Conservation (phyloP, 2,329 filamentous ascomycete species). For the Pyricularia sp. region DNA sequence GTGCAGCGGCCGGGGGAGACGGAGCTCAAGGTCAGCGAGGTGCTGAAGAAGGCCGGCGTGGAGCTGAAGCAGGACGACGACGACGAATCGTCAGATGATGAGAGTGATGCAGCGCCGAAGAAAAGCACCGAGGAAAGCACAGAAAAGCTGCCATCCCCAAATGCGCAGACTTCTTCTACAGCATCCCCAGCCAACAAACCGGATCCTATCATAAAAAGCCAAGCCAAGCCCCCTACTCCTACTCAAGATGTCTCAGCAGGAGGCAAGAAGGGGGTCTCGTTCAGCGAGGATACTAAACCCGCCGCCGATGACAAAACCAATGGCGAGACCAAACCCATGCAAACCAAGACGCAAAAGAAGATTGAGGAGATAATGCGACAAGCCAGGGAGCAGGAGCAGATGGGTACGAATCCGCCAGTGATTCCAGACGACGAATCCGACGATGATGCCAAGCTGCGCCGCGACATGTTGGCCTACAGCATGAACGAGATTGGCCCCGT, state of each 20-base stretch:
- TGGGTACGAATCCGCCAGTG: conserved; percentile 38
- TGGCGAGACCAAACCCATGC: conserved; percentile 21
- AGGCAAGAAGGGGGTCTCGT: conserved; percentile 52
- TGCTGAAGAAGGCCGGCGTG: conserved; percentile 68
- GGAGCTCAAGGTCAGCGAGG: conserved; percentile 59
- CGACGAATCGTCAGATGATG: conserved; percentile 19
- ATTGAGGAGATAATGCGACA: conserved; percentile 48
- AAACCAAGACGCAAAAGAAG: conserved; percentile 17
- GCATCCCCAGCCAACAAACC: neutral
- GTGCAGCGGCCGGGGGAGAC: conserved; percentile 59
- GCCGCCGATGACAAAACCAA: conserved; percentile 20
- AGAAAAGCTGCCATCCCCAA: neutral
- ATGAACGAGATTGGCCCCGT: conserved; percentile 83
- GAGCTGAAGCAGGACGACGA: neutral
- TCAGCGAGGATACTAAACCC: conserved; percentile 49
- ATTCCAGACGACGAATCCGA: conserved; percentile 66
- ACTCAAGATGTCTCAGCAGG: neutral
- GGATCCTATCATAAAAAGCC: neutral
- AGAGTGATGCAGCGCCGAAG: neutral
- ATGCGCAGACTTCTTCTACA: neutral
- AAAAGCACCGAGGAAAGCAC: neutral
- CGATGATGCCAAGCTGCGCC: conserved; percentile 71
- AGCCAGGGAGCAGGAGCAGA: conserved; percentile 44
- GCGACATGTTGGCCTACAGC: conserved; percentile 86
- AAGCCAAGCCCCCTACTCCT: neutral